Evolutionary conservation across 164 flowering plant species (phyloP).

Genomic region (Stephania japonica): DNA sequence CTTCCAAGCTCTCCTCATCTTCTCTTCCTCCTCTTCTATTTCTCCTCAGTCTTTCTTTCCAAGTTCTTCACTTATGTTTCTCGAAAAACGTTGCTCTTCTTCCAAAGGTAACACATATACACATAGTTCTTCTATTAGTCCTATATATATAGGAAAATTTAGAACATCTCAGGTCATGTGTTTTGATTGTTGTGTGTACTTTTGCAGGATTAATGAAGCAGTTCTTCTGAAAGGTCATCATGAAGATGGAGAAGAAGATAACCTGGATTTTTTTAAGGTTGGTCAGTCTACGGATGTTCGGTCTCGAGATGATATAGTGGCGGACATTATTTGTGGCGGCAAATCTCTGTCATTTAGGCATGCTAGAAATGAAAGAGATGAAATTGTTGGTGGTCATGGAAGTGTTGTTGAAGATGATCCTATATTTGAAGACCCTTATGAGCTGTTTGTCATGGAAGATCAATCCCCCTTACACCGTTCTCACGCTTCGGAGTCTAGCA

Average conservation of each 20-base stretch:
- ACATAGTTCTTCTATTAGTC: background rate
- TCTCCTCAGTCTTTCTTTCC: conserved; percentile 43
- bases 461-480: conserved; percentile 14
- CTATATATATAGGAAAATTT: background rate
- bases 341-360: conserved; percentile 40
- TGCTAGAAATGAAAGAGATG: conserved; percentile 16
- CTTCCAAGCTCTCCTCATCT: conserved; percentile 41
- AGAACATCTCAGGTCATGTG: background rate
- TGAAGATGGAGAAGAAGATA: conserved; percentile 24
- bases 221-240: conserved; percentile 24
- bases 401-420: conserved; percentile 14
- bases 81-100: conserved; percentile 11
- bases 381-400: background rate
- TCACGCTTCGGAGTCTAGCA: conserved; percentile 16
- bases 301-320: conserved; percentile 30
- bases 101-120: conserved; percentile 30
- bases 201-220: conserved; percentile 39
- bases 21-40: conserved; percentile 54
- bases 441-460: conserved; percentile 12
- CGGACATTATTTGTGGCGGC: conserved; percentile 42
- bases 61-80: conserved; percentile 40
- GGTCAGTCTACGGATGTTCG: background rate
- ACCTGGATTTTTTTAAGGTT: conserved; percentile 9
- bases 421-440: conserved; percentile 16
- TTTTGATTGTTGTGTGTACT: background rate